Evolutionary conservation across 306 rosid species (phyloP), one percentile per base, ranked within the genome.

Genomic region (Pueraria montana): DNA sequence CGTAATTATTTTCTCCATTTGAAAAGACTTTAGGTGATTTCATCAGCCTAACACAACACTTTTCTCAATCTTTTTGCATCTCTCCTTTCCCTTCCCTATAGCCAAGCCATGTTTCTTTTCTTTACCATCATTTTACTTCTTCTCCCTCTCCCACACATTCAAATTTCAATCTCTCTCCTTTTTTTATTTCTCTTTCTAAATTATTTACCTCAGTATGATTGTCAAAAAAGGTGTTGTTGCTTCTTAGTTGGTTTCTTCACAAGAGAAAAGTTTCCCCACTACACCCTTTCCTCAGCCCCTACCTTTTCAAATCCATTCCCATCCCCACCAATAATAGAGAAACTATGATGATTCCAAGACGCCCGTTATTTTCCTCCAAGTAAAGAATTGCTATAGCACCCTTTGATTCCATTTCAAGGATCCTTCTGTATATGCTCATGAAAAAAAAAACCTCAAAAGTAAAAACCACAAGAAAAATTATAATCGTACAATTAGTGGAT

Each of bases 151-250:
- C 74, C 82, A 53, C 81, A 82, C 36, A 86, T 81, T 92, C 65
- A 75, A 78, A 36, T 83, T 68, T 75, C 61, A 26, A 55, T 72
- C 2, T 59, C 12, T 70, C n/a, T 34, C 40, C 40, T 34, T 34
- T 27, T 27, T 3, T 27, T 27, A 34, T 34, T 5, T 34, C 40
- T 77, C 27, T 80, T 82, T 84, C 79, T 71, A 55, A 78, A 83
- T 84, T 64, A 86, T 78, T 85, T 55, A 38, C 80, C 80, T 81
- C 23, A 46, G 85, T 72, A 93, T 93, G 91, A 87, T 93, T 89
- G 78, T 86, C 52, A 87, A 91, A 87, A 91, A 93, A 91, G 92
- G 89, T 80, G 80, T 79, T 78, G 86, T 91, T 90, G 91, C 93
- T 88, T 91, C 86, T 46, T 56, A 85, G 86, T 85, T 86, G 92